Evolutionary conservation across 2,329 filamentous ascomycete species (phyloP), one percentile per base, ranked within the genome.

Genomic region (Chrysosporium keratinophilum): DNA sequence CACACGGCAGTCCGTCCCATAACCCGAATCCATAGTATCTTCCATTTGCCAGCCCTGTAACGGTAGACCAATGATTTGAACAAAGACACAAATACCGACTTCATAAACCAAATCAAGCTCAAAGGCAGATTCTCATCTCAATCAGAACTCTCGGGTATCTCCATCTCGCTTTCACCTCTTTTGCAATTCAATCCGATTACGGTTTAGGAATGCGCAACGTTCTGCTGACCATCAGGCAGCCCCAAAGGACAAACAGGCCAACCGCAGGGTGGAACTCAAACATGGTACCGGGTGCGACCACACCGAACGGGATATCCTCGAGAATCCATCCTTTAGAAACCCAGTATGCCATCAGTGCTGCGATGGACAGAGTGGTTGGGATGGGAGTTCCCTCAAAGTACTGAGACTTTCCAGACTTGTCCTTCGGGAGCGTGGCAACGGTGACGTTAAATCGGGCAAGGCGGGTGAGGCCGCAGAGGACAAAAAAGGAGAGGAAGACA

Each of bases 351-450:
- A 97, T 95, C 55, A 95, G 64, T 12, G 78, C 81, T 58, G 88
- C 88, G 61, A 95, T 82, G 1, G 78, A 83, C 20, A 97, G 76
- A 20, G 87, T 90, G 2, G 89, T 97, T 1, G 93, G 93, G 64
- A 97, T 96, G 0, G 93, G 93, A 0, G 91, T 95, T 62, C 93
- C 93, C 73, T 98, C 93, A 63, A 98, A 98, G 74, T 95, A 98
- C 66, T 86, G 81, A 56, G 87, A 88, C 75, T 98, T 98, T 62
- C 93, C 93, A 0, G 80, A 81, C 47, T 83, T 85, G 68, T 98
- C 93, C 73, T 97, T 96, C 58, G 93, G 93, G 11, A 98, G 80
- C 61, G 84, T 83, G 35, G 83, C 79, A 37, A 93, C 90, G 10
- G 93, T 97, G 50, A 98, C 93, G 70, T 98, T 98, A 82, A 98